Evolutionary conservation across 2,329 filamentous ascomycete species (phyloP).

Genomic region (Neophaeococcomyces aloes): DNA sequence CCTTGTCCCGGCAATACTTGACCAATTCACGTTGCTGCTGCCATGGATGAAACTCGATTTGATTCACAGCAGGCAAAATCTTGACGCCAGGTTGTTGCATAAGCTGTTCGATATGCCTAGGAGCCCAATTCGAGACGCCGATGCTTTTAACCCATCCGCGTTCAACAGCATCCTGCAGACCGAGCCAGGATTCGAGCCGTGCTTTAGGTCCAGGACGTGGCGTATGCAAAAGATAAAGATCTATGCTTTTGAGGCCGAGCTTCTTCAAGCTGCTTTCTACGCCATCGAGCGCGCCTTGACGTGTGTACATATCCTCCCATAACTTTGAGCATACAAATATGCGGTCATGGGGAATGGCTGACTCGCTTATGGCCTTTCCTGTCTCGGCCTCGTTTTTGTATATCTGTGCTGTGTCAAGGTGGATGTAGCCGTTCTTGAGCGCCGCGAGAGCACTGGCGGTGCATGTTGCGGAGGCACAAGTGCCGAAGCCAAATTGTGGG

Average conservation of each 20-base stretch:
- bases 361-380: constrained; percentile 49
- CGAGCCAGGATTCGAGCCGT: constrained; percentile 54
- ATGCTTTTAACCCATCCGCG: constrained; percentile 13
- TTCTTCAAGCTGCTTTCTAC: constrained; percentile 63
- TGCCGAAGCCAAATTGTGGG: constrained; percentile 61
- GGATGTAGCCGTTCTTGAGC: constrained; percentile 41
- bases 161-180: constrained; percentile 42
- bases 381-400: constrained; percentile 61
- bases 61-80: constrained; percentile 21
- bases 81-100: constrained; percentile 12
- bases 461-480: constrained; percentile 49
- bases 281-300: constrained; percentile 46
- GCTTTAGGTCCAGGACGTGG: constrained; percentile 44
- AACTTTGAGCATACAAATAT: constrained; percentile 70
- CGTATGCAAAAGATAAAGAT: constrained; percentile 60
- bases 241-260: constrained; percentile 66
- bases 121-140: constrained; percentile 14
- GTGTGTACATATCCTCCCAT: constrained; percentile 65
- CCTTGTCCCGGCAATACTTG: constrained; percentile 15
- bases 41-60: constrained; percentile 23
- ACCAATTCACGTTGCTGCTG: constrained; percentile 19
- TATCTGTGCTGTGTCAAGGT: constrained; percentile 52
- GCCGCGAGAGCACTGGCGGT: constrained; percentile 48
- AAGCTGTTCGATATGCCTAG: constrained; percentile 14
- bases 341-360: constrained; percentile 45